phyloP scores from a whole-genome alignment of 805 yeast genomes.

The Nakazawaea ambrosiae region DNA sequence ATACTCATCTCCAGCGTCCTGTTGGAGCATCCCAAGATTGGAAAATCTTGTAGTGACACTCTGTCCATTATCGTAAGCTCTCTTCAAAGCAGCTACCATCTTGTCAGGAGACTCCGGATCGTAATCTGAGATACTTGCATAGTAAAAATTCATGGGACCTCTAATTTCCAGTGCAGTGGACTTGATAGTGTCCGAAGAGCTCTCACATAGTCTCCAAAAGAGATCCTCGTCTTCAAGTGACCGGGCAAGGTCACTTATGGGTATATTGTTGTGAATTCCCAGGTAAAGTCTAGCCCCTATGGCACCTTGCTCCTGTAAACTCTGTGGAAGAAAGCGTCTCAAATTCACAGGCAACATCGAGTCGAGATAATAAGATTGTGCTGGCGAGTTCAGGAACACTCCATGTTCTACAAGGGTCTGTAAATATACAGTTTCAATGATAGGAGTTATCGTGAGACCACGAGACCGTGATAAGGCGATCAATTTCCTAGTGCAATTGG shows the following conservation, averaged over 20 bases:
- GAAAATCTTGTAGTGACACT: conserved; percentile 5
- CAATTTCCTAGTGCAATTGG: not conserved
- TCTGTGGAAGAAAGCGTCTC: conserved; percentile 5
- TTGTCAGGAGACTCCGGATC: not conserved
- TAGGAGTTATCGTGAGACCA: conserved; percentile 7
- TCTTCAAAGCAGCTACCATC: not conserved
- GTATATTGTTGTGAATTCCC: conserved; percentile 4
- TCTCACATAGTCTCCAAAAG: conserved; percentile 6
- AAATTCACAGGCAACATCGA: conserved; percentile 8
- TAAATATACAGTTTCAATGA: conserved; percentile 2
- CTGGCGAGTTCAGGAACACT: not conserved
- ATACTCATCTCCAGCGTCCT: not conserved
- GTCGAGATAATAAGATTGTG: conserved; percentile 3
- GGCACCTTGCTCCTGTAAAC: not conserved
- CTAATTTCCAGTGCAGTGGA: not conserved
- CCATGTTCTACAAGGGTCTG: not conserved
- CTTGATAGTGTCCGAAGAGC: not conserved
- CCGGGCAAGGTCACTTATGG: conserved; percentile 3
- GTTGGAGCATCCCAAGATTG: conserved; percentile 7
- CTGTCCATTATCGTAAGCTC: not conserved
- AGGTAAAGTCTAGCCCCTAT: conserved; percentile 7
- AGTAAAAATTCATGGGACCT: conserved; percentile 2
- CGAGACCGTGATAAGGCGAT: not conserved
- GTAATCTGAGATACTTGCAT: not conserved
- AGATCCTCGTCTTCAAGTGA: not conserved